Conservation (phyloP, 208 protist genomes). For the Acanthamoeba healyi region DNA sequence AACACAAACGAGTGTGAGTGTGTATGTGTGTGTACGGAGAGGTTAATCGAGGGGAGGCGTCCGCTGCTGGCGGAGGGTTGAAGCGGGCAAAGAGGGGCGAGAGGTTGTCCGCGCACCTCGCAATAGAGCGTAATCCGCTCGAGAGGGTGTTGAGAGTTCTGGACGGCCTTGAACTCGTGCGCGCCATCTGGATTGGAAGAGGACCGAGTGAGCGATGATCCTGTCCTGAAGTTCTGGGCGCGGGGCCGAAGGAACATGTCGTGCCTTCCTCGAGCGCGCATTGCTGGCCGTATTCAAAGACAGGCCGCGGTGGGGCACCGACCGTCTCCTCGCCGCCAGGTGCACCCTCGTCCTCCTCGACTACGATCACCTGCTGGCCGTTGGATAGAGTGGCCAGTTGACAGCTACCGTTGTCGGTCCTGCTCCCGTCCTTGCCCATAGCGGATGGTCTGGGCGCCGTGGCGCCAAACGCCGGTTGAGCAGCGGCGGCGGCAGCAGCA, state of each 20-base stretch:
- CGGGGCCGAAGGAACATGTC: background rate
- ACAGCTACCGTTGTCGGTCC: background rate
- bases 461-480: too few species aligned
- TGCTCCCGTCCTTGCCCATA: too few species aligned
- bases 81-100: too few species aligned
- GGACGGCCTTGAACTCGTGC: conserved; percentile 60
- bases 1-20: too few species aligned
- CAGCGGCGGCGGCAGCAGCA: too few species aligned
- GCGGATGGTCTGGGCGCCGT: too few species aligned
- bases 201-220: background rate
- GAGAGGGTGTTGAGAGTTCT: background rate
- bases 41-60: too few species aligned
- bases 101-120: background rate
- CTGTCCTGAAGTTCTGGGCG: background rate
- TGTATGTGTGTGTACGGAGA: too few species aligned
- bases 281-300: conserved; percentile 1
- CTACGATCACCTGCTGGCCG: background rate
- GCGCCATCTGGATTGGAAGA: background rate
- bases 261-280: conserved; percentile 16
- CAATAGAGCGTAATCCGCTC: conserved; percentile 26
- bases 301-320: background rate
- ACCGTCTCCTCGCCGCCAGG: too few species aligned
- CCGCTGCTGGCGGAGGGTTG: too few species aligned
- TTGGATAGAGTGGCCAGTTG: background rate
- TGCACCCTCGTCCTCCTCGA: conserved; percentile 2